Percentiles rank a stretch among this genome's conserved stretches.
Evolutionary conservation across 352 stramenopile species (phyloP).

Genomic region (Globisporangium mamillatum): DNA sequence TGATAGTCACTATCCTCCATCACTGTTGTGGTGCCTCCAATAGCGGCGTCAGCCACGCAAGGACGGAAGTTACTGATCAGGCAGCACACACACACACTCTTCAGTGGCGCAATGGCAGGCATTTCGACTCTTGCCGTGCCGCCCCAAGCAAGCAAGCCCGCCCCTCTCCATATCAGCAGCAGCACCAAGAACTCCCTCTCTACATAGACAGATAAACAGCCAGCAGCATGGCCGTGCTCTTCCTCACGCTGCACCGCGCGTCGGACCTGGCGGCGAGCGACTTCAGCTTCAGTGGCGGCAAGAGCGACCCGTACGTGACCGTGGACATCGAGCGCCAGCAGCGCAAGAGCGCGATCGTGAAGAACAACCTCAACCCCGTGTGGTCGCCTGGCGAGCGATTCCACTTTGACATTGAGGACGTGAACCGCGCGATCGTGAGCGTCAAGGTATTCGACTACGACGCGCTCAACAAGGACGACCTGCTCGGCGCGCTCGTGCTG

Average conservation of each 20-base stretch:
- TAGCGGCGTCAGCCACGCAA: not conserved
- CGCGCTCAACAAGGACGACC: constrained; percentile 54
- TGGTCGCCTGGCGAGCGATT: constrained; percentile 62
- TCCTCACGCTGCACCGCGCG: constrained; percentile 45
- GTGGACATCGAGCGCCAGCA: constrained; percentile 46
- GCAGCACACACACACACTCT: not conserved
- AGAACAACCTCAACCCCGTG: constrained; percentile 62
- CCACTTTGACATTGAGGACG: constrained; percentile 50
- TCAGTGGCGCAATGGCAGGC: not conserved
- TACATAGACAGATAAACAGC: not conserved
- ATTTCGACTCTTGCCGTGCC: constrained; percentile 6
- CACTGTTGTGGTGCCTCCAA: not conserved
- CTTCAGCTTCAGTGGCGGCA: constrained; percentile 49
- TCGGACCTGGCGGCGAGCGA: constrained; percentile 60
- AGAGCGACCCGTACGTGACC: constrained; percentile 76
- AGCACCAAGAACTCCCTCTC: not conserved
- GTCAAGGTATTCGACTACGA: constrained; percentile 71
- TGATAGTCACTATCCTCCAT: not conserved
- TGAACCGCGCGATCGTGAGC: constrained; percentile 39
- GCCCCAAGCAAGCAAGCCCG: not conserved
- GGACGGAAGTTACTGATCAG: not conserved
- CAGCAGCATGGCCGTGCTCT: constrained; percentile 41
- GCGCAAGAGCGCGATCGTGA: constrained; percentile 57
- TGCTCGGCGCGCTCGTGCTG: constrained; percentile 55
- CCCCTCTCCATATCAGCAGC: not conserved